Evolutionary conservation across 1,284 basidiomycete species (phyloP).

Genomic region (Irpex sp.): DNA sequence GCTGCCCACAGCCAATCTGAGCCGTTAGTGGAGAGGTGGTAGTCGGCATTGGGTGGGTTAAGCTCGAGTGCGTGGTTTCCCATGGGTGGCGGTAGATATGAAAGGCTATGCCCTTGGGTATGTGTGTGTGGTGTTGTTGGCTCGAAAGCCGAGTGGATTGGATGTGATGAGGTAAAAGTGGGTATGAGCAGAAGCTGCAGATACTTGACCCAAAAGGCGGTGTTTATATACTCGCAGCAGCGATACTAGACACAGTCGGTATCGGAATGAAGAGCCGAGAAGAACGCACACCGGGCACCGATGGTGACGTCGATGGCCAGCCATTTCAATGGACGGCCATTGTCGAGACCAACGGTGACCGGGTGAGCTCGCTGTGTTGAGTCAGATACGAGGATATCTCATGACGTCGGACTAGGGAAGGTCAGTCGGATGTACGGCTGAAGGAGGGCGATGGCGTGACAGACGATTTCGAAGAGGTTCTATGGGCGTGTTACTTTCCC

Average conservation of each 20-base stretch:
- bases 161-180: background rate
- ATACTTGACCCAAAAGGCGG: background rate
- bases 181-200: background rate
- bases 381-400: background rate
- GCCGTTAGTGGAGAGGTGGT: slow-evolving; percentile 32
- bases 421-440: background rate
- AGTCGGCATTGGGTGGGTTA: slow-evolving; percentile 30
- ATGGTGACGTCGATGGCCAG: background rate
- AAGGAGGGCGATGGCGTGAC: background rate
- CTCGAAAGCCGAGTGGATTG: background rate
- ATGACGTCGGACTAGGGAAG: background rate
- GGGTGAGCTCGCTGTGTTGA: background rate
- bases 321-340: background rate
- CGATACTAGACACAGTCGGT: background rate
- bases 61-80: slow-evolving; percentile 11
- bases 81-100: slow-evolving; percentile 21
- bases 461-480: background rate
- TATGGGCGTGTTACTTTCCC: background rate
- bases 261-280: background rate
- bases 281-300: background rate
- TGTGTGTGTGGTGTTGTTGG: background rate
- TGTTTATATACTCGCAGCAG: background rate
- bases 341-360: background rate
- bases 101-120: background rate
- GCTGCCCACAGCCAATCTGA: slow-evolving; percentile 52